Conservation (phyloP, 495 filamentous ascomycete species). For the Talaromyces liani region DNA sequence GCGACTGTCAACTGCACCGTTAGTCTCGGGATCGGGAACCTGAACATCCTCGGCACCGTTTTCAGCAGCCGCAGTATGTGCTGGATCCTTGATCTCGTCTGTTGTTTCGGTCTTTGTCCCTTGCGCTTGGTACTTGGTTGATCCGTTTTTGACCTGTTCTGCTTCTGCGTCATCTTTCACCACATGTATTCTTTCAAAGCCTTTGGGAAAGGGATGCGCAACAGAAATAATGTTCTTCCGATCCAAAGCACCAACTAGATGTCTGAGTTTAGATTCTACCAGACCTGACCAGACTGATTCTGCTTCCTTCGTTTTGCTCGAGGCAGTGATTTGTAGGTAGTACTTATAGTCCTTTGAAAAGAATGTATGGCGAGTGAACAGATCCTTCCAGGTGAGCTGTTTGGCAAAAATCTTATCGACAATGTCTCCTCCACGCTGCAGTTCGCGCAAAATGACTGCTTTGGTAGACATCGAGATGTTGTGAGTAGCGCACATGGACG, state of each 20-base stretch:
- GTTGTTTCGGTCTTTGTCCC: conserved; percentile 52
- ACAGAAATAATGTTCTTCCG: conserved; percentile 63
- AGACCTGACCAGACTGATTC: conserved; percentile 83
- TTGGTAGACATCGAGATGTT: conserved; percentile 85
- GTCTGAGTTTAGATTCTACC: conserved; percentile 85
- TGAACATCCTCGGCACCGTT: conserved; percentile 39
- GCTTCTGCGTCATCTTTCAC: conserved; percentile 66
- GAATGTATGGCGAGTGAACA: conserved; percentile 84
- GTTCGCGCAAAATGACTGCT: conserved; percentile 70
- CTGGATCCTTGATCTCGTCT: conserved; percentile 48
- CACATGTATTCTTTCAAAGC: conserved; percentile 72
- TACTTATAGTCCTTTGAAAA: conserved; percentile 91
- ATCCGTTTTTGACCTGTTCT: conserved; percentile 62
- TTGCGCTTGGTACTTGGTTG: conserved; percentile 57
- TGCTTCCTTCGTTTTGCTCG: conserved; percentile 76
- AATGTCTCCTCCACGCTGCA: conserved; percentile 69
- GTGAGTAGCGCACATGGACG: conserved; percentile 93
- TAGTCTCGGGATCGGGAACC: conserved; percentile 27
- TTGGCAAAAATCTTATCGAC: conserved; percentile 73
- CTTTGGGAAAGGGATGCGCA: conserved; percentile 88
- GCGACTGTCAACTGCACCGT: conserved; percentile 24
- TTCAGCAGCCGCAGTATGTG: conserved; percentile 42
- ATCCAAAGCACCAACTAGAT: conserved; percentile 76
- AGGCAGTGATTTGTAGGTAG: conserved; percentile 83
- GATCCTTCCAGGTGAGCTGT: conserved; percentile 71